Conservation (phyloP, 306 rosid genomes). For the Trichosanthes cucumerina region DNA sequence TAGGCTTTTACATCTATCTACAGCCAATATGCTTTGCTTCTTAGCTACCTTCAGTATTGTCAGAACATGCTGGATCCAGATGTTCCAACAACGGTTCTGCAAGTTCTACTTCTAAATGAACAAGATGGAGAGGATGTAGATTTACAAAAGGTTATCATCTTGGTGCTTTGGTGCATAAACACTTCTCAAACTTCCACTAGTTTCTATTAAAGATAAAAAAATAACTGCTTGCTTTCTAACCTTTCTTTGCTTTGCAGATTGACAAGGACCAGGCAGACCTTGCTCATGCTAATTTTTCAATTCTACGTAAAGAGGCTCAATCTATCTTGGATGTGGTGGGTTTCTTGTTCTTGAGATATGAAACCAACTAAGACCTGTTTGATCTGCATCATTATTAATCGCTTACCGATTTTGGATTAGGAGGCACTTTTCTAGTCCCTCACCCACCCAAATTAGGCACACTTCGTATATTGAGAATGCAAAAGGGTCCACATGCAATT, state of each 20-base stretch:
- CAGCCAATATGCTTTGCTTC: conserved; percentile 92
- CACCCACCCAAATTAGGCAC: background rate
- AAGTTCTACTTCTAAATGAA: conserved; percentile 60
- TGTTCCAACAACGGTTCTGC: conserved; percentile 82
- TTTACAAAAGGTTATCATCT: conserved; percentile 64
- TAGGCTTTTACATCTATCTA: conserved; percentile 18
- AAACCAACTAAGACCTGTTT: background rate
- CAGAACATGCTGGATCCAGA: conserved; percentile 80
- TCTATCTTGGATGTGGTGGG: conserved; percentile 75
- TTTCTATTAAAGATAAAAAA: background rate
- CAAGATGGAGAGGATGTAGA: conserved; percentile 79
- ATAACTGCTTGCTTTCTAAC: background rate
- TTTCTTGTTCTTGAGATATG: conserved; percentile 8
- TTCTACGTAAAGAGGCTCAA: conserved; percentile 82
- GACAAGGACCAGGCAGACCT: conserved; percentile 81
- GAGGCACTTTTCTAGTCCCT: background rate
- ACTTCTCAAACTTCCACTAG: background rate
- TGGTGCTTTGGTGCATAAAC: conserved; percentile 2
- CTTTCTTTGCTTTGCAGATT: conserved; percentile 38
- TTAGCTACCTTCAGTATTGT: conserved; percentile 96
- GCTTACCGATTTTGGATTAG: background rate
- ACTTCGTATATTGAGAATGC: background rate
- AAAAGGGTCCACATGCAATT: background rate
- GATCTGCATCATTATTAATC: background rate
- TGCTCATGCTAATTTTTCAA: conserved; percentile 75